Base-by-base conservation (phyloP, 2,329 filamentous ascomycete species). In the Rhinocladiella mackenziei region DNA sequence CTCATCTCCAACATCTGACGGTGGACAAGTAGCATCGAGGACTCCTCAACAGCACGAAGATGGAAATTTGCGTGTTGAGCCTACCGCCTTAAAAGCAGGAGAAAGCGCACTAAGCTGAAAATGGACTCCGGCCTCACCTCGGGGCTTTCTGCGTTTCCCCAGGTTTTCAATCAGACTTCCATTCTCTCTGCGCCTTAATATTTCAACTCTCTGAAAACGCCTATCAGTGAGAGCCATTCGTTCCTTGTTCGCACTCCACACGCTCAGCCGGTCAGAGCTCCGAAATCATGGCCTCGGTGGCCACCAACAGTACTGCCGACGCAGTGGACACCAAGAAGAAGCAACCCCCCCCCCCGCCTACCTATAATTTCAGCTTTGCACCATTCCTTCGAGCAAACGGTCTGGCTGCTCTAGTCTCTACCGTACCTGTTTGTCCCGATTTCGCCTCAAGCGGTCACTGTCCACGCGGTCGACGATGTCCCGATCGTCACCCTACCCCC, bases 351-450 rank as follows among this genome's bases (percentile, higher is more conserved):
- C 7, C 65, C 64, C 51, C 56, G 65, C 41, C 66, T 61, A 68
- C 64, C 50, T 84, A 86, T 70, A 78, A 72, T 57, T 95, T 96
- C 73, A 79, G 78, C 65, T 95, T 96, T 75, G 83, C 80, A 22
- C 84, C 87, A 34, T 95, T 94, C 70, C 80, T 95, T 26, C 83
- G 83, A 55, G 74, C 81, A 50, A 89, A 85, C 55, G 89, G 92
- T 67, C 82, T 88, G 52, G 89, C 94, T 67, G 85, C 86, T 53
- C 81, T 95, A 39, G 80, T 86, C 15, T 78, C 84, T 26, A 81
- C 86, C 63, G 79, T 85, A 0, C 87, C 89, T 31, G 74, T 86
- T 62, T 97, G 92, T 73, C 87, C 86, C 62, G 83, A 89, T 48
- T 96, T 88, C 70, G 76, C 85, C 49, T 78, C 87, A 50, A 55